phyloP scores from a whole-genome alignment of 2,329 filamentous ascomycete genomes.

The Colletotrichum tropicicola region DNA sequence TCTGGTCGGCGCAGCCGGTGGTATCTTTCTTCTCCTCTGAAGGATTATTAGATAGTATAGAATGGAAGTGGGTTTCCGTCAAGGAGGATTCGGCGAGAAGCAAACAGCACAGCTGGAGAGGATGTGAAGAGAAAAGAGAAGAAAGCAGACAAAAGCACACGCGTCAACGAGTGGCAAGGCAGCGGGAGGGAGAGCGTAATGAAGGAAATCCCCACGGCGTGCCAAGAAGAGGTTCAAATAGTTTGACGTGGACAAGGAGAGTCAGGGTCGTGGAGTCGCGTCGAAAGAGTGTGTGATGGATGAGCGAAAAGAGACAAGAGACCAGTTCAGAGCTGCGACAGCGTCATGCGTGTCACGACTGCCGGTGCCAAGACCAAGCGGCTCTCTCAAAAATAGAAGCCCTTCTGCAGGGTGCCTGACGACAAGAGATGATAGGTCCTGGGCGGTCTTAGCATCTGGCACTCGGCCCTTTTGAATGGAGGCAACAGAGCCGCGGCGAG shows the following conservation, averaged over 20 bases:
- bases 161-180: slow-evolving; percentile 19
- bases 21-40: neutral
- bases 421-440: slow-evolving; percentile 17
- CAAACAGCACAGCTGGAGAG: slow-evolving; percentile 27
- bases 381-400: slow-evolving; percentile 28
- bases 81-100: neutral
- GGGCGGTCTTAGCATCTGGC: neutral
- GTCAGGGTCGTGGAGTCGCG: neutral
- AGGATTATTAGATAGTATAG: slow-evolving; percentile 16
- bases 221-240: slow-evolving; percentile 20
- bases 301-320: neutral
- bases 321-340: neutral
- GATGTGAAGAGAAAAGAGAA: neutral
- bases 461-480: neutral
- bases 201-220: slow-evolving; percentile 15
- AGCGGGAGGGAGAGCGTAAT: slow-evolving; percentile 16
- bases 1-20: slow-evolving; percentile 26
- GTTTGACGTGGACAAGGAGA: neutral
- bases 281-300: neutral
- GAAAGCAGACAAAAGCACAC: slow-evolving; percentile 11
- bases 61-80: neutral
- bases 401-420: neutral
- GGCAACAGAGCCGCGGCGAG: neutral
- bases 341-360: slow-evolving; percentile 24
- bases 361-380: slow-evolving; percentile 14